Base-by-base conservation (phyloP, 2,329 filamentous ascomycete species). In the Zymoseptoria ardabiliae region DNA sequence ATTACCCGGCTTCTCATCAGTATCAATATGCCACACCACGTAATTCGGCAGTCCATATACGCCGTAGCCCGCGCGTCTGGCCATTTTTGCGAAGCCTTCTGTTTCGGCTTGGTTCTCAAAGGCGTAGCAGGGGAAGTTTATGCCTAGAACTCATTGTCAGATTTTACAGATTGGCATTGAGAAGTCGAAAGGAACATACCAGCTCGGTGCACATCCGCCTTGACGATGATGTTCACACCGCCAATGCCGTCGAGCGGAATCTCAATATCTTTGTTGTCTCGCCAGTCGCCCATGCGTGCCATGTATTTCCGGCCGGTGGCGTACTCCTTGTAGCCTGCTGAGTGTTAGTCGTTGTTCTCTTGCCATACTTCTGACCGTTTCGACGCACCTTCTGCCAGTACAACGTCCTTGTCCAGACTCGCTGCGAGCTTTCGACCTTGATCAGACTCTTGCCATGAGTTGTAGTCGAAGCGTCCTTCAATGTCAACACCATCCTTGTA, bases 71-170 rank as follows among this genome's bases (percentile, higher is more conserved):
- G 94, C 94, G 64, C 91, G 83, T 79, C 95, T 97, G 61, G 94
- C 94, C 94, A 99, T 99, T 75, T 95, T 96, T 45, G 94, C 94
- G 71, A 99, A 99, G 6, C 94, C 94, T 77, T 99, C 94, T 4
- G 94, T 99, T 77, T 99, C 94, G 64, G 94, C 94, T 78, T 99
- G 94, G 76, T 99, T 97, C 74, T 99, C 94, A 73, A 99, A 99
- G 2, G 94, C 84, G 71, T 99, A 99, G 72, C 86, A 87, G 8
- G 94, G 94, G 76, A 99, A 99, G 76, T 99, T 99, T 79, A 99
- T 94, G 63, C 93, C 92, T 93, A 65, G 53, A 22, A 72, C 4
- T 20, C 28, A 10, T 48, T 10, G 50, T 58, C 51, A 58, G 51
- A 41, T 1, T 25, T 21, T 8, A 8, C 23, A 20, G 1, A 25